A percentile compares a stretch with the other conserved stretches of the same genome.
These are phyloP conservation scores for Dittrichia graveolens DNA, from an alignment of 129 eudicot genomes.

Conservation along the genomic window DNA sequence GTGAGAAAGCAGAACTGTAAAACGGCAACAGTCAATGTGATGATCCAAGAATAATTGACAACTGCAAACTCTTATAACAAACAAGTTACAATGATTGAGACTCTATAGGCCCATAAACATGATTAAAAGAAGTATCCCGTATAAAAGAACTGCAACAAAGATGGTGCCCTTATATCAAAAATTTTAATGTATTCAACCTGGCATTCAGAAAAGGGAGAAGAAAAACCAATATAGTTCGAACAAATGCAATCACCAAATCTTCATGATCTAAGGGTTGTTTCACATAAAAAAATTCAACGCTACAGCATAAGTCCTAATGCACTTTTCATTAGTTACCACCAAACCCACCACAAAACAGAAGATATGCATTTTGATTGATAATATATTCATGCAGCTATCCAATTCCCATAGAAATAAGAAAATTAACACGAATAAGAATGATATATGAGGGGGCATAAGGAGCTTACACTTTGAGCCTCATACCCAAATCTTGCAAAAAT, in stretches of 20 bases:
- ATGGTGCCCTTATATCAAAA: constrained; percentile 5
- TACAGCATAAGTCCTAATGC: neutral
- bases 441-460: neutral
- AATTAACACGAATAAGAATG: constrained; percentile 4
- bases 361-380: neutral
- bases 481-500: constrained; percentile 92
- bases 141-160: neutral
- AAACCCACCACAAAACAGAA: constrained; percentile 12
- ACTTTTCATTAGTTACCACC: neutral
- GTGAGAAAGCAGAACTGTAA: neutral
- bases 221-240: neutral
- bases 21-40: neutral
- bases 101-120: constrained; percentile 2
- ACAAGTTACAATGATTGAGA: neutral
- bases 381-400: constrained; percentile 10
- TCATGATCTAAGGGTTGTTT: constrained; percentile 8
- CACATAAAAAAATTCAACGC: neutral
- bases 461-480: constrained; percentile 97
- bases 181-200: neutral
- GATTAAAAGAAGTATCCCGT: constrained; percentile 4
- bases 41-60: neutral
- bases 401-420: constrained; percentile 13
- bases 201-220: neutral
- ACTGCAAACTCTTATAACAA: neutral
- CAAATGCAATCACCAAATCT: neutral